Evolutionary conservation across 164 flowering plant species (phyloP).

Genomic region (Protea cynaroides): DNA sequence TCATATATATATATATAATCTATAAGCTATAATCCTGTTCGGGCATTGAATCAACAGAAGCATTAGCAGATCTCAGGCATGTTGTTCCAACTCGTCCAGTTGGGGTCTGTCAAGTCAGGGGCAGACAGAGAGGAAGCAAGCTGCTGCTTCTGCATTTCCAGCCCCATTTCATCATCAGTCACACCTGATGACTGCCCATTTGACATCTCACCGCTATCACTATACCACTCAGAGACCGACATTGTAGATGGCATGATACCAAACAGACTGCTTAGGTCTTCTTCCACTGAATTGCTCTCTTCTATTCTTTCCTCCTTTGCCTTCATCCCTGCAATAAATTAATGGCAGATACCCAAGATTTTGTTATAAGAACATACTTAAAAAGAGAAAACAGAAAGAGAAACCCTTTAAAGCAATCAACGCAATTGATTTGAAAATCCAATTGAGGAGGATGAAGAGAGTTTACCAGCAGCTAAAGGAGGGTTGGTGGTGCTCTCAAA

Average conservation of each 20-base stretch:
- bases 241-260: constrained; percentile 28
- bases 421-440: too few species aligned
- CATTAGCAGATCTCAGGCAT: constrained; percentile 40
- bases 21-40: too few species aligned
- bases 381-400: neutral
- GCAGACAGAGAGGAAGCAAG: constrained; percentile 11
- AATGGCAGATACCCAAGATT: neutral
- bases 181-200: constrained; percentile 22
- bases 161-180: constrained; percentile 23
- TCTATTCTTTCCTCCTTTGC: constrained; percentile 16
- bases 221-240: constrained; percentile 35
- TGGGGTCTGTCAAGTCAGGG: constrained; percentile 9
- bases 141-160: constrained; percentile 29
- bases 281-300: constrained; percentile 31
- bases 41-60: neutral
- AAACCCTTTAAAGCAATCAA: too few species aligned
- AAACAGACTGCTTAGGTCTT: constrained; percentile 37
- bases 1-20: too few species aligned
- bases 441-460: too few species aligned
- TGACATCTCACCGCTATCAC: constrained; percentile 19
- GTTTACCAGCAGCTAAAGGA: constrained; percentile 9
- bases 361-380: neutral
- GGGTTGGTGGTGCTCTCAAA: neutral
- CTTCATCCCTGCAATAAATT: constrained; percentile 17
- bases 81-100: constrained; percentile 43